phyloP scores from a whole-genome alignment of 768 basidiomycete species.

The Amylocystis lapponica region DNA sequence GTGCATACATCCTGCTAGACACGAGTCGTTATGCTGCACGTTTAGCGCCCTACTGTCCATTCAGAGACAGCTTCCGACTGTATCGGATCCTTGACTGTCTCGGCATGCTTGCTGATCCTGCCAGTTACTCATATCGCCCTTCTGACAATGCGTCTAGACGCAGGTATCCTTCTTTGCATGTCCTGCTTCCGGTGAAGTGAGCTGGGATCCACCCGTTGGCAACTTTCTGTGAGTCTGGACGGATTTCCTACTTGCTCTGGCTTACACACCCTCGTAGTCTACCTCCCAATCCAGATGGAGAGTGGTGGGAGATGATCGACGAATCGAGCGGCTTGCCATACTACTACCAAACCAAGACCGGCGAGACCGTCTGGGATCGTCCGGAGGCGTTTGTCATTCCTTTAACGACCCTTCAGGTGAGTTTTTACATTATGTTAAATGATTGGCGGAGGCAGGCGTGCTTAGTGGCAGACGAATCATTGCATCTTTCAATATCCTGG shows the following conservation, averaged over 20 bases:
- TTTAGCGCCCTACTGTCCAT: no score
- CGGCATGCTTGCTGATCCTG: no score
- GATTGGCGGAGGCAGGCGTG: neutral
- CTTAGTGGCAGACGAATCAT: neutral
- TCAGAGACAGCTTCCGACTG: no score
- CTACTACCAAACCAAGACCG: constrained; percentile 91
- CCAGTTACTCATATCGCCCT: no score
- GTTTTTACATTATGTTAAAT: constrained; percentile 4
- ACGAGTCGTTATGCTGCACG: no score
- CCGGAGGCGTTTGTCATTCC: constrained; percentile 89
- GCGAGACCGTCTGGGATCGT: constrained; percentile 91
- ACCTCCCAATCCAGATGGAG: constrained; percentile 78
- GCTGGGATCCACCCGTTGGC: constrained; percentile 89
- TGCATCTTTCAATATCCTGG: no score
- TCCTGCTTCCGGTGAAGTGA: constrained; percentile 86
- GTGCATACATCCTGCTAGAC: no score
- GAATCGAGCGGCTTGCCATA: constrained; percentile 82
- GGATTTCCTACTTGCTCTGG: neutral
- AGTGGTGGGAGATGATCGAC: constrained; percentile 95
- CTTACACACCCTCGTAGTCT: constrained; percentile 38
- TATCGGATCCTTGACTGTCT: no score
- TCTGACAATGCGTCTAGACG: constrained; percentile 27
- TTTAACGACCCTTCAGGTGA: constrained; percentile 78
- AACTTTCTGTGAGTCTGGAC: constrained; percentile 67
- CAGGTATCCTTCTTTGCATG: constrained; percentile 80